Conservation (phyloP, 2,329 filamentous ascomycete genomes). For the Pseudopyrenochaeta lycopersici region DNA sequence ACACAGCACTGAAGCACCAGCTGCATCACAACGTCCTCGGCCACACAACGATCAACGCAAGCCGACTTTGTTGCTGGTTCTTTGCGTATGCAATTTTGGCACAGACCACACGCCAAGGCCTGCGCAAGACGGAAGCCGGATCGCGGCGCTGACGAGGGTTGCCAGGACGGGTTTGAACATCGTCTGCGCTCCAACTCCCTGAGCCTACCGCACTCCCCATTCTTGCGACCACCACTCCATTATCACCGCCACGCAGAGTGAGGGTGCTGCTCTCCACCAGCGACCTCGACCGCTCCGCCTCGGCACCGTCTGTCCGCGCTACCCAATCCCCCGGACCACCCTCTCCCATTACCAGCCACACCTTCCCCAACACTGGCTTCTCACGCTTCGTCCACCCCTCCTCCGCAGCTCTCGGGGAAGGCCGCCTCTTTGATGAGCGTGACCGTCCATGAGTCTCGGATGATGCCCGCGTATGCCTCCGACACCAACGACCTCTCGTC, state of each 20-base stretch:
- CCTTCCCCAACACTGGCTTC: constrained; percentile 33
- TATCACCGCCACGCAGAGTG: constrained; percentile 4
- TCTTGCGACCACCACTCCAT: constrained; percentile 20
- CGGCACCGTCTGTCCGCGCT: constrained; percentile 10
- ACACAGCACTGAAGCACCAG: background rate
- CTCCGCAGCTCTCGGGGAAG: constrained; percentile 36
- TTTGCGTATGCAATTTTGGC: constrained; percentile 14
- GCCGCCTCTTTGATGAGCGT: constrained; percentile 42
- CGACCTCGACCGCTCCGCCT: constrained; percentile 4
- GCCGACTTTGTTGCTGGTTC: constrained; percentile 1
- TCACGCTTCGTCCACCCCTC: constrained; percentile 33
- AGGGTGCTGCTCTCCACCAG: constrained; percentile 1
- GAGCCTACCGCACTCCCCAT: constrained; percentile 19
- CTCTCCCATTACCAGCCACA: constrained; percentile 21
- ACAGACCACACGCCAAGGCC: constrained; percentile 19
- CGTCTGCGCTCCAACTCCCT: constrained; percentile 15
- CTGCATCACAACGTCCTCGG: constrained; percentile 2
- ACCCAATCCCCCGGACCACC: constrained; percentile 19
- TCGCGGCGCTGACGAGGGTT: constrained; percentile 15
- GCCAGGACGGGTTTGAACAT: constrained; percentile 11
- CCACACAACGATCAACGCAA: background rate
- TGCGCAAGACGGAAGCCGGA: constrained; percentile 23
- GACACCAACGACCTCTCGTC: constrained; percentile 50
- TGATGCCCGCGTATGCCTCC: constrained; percentile 62
- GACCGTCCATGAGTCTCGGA: constrained; percentile 47